Evolutionary conservation across 2,329 filamentous ascomycete genomes (phyloP).

Genomic region (Lasiodiplodia gonubiensis): DNA sequence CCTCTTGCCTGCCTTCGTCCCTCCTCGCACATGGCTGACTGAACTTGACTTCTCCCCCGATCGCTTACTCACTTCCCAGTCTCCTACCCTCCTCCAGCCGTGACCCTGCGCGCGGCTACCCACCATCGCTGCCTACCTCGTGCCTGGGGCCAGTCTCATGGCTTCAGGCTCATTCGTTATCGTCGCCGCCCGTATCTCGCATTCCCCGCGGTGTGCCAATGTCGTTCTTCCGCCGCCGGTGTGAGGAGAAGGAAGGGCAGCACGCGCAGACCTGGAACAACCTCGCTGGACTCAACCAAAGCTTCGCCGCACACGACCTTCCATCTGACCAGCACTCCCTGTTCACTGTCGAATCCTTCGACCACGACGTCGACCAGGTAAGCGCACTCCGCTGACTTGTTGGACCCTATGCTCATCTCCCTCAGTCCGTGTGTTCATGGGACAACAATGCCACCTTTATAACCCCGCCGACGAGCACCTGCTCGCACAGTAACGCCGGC

Average conservation of each 20-base stretch:
- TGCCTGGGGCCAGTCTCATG: constrained; percentile 13
- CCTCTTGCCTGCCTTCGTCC: neutral
- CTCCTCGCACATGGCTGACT: constrained; percentile 4
- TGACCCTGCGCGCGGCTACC: neutral
- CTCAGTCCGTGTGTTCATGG: constrained; percentile 1
- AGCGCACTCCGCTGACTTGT: neutral
- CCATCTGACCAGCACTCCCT: neutral
- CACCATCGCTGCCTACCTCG: constrained; percentile 7
- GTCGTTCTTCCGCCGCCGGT: neutral
- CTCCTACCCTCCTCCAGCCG: neutral
- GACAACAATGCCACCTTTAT: neutral
- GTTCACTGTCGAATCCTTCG: neutral
- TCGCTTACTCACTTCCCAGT: neutral
- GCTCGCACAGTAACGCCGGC: neutral
- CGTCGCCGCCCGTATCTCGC: neutral
- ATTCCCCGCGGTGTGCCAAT: constrained; percentile 4
- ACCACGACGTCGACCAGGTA: constrained; percentile 7
- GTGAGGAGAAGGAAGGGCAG: neutral
- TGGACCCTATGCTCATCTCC: neutral
- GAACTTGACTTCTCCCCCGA: neutral
- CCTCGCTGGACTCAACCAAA: neutral
- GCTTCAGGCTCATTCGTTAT: constrained; percentile 3
- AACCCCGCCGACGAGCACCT: neutral
- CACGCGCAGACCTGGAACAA: neutral
- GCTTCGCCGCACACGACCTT: neutral